These are phyloP conservation scores for Ulvella scutata DNA, from an alignment of 139 green algal genomes.

Conservation along the genomic window DNA sequence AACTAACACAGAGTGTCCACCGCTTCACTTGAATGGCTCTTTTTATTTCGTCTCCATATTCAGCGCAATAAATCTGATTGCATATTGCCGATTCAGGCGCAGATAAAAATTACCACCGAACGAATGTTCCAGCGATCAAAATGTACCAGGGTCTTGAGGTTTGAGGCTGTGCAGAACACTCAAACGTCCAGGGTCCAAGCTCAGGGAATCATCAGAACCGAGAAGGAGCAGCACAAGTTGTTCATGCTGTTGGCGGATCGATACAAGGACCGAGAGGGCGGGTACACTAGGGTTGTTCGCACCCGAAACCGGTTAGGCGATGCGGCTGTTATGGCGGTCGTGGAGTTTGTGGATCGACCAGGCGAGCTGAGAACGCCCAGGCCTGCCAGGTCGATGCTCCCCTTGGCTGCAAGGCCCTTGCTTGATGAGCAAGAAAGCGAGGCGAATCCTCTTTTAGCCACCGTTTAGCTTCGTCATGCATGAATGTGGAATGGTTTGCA, in stretches of 20 bases:
- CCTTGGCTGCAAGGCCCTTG: constrained; percentile 8
- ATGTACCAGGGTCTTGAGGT: no score
- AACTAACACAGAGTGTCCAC: no score
- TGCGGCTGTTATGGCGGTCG: constrained; percentile 70
- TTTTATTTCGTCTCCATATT: no score
- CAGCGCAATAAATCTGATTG: no score
- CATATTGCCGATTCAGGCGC: no score
- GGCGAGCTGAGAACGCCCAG: constrained; percentile 62
- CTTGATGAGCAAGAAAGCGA: no score
- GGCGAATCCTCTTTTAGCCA: no score
- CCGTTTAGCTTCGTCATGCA: no score
- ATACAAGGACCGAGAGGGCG: constrained; percentile 68
- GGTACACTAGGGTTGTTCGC: constrained; percentile 76
- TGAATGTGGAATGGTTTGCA: no score
- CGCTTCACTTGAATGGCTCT: no score
- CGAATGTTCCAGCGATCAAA: no score
- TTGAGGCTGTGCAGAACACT: constrained; percentile 56
- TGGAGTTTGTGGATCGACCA: constrained; percentile 80
- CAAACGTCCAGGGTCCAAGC: constrained; percentile 32
- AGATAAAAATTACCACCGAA: no score
- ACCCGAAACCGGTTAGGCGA: constrained; percentile 48
- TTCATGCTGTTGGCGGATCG: constrained; percentile 67
- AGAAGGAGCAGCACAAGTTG: constrained; percentile 68
- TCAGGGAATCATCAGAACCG: constrained; percentile 41
- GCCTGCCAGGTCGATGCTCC: constrained; percentile 9